Evolutionary conservation across 73 alveolate species (phyloP).

Genomic region (Tetrahymena elliotti): DNA sequence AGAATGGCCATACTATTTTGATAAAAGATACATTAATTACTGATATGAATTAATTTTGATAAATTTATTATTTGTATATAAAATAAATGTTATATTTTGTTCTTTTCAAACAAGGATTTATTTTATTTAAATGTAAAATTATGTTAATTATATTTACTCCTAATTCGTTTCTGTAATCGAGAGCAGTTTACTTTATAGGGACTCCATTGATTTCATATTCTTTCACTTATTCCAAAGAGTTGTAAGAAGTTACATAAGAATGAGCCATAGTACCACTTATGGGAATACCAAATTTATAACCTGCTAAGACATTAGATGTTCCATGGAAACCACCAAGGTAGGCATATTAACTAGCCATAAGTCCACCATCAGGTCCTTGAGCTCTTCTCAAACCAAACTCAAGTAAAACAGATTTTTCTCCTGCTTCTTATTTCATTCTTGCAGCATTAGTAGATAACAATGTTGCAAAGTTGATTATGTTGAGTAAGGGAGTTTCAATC

Average conservation of each 20-base stretch:
- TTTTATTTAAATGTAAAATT: too few species aligned
- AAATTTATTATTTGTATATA: too few species aligned
- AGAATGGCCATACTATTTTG: conserved; percentile 6
- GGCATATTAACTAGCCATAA: conserved; percentile 71
- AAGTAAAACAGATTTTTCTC: conserved; percentile 47
- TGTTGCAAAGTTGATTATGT: conserved; percentile 72
- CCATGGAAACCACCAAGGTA: conserved; percentile 86
- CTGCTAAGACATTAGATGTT: conserved; percentile 71
- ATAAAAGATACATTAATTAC: background rate
- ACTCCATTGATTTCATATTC: conserved; percentile 48
- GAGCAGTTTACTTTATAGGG: conserved; percentile 43
- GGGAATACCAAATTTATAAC: conserved; percentile 56
- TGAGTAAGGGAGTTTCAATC: conserved; percentile 67
- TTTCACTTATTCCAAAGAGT: conserved; percentile 40
- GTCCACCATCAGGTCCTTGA: conserved; percentile 90
- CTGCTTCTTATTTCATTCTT: conserved; percentile 67
- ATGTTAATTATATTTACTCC: background rate
- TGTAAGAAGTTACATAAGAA: conserved; percentile 64
- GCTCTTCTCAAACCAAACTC: conserved; percentile 91
- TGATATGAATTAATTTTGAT: too few species aligned
- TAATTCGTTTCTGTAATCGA: conserved; percentile 48
- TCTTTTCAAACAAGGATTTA: too few species aligned
- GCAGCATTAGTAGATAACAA: conserved; percentile 78
- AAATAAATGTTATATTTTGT: too few species aligned
- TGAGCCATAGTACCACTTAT: conserved; percentile 85